Conservation (phyloP, 2,329 filamentous ascomycete genomes). For the Onygena corvina region DNA sequence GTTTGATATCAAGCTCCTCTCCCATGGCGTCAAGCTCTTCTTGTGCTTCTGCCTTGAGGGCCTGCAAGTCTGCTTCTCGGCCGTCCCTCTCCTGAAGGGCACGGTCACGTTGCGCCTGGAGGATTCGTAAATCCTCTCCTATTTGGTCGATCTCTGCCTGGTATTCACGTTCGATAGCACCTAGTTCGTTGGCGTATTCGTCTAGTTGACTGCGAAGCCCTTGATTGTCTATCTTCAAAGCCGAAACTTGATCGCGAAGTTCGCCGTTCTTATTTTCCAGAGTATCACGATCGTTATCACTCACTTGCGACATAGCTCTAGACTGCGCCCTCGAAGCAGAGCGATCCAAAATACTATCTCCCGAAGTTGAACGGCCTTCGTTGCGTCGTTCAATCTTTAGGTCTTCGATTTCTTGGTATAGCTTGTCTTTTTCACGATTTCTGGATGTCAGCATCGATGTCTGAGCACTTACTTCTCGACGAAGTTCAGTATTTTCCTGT, state of each 20-base stretch:
- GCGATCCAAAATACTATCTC: slow-evolving; percentile 88
- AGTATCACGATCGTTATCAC: slow-evolving; percentile 67
- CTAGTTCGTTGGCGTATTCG: slow-evolving; percentile 65
- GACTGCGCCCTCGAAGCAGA: slow-evolving; percentile 75
- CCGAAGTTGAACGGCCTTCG: slow-evolving; percentile 49
- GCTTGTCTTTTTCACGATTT: slow-evolving; percentile 83
- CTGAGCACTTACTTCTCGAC: slow-evolving; percentile 86
- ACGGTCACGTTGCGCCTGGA: slow-evolving; percentile 79
- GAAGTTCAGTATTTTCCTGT: slow-evolving; percentile 83
- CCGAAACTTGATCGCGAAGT: slow-evolving; percentile 73
- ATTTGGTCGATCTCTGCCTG: slow-evolving; percentile 71
- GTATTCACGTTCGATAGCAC: slow-evolving; percentile 57
- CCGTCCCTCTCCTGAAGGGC: slow-evolving; percentile 61
- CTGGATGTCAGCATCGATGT: slow-evolving; percentile 95
- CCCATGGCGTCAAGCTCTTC: slow-evolving; percentile 48
- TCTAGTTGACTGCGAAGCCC: slow-evolving; percentile 75
- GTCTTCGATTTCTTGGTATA: slow-evolving; percentile 96
- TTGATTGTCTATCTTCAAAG: slow-evolving; percentile 78
- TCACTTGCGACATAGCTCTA: slow-evolving; percentile 62
- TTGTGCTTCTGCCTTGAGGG: slow-evolving; percentile 46
- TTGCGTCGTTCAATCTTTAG: slow-evolving; percentile 76
- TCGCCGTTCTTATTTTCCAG: slow-evolving; percentile 73
- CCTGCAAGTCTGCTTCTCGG: slow-evolving; percentile 41
- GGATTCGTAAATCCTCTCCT: slow-evolving; percentile 63
- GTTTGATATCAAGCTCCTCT: slow-evolving; percentile 58